These are phyloP conservation scores for Ballota nigra DNA, from an alignment of 257 asterid species.

Conservation along the genomic window DNA sequence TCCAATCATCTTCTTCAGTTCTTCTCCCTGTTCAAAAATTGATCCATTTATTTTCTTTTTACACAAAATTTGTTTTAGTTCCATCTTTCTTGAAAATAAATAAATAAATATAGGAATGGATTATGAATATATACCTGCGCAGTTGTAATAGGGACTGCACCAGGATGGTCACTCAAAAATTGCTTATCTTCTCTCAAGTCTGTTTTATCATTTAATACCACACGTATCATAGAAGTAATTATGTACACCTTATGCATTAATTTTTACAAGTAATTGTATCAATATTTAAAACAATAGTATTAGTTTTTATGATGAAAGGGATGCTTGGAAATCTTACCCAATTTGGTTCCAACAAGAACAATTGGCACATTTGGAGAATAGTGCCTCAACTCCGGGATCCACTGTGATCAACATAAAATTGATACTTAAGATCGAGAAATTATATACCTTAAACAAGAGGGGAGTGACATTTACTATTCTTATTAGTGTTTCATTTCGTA, in stretches of 20 bases:
- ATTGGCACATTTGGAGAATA: constrained; percentile 78
- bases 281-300: too few relatives aligned
- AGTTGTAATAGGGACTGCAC: constrained; percentile 58
- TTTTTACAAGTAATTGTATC: too few relatives aligned
- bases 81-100: background rate
- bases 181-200: constrained; percentile 85
- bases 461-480: too few relatives aligned
- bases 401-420: constrained; percentile 38
- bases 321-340: constrained; percentile 41
- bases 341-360: constrained; percentile 82
- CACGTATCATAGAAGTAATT: too few relatives aligned
- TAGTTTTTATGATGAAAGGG: background rate
- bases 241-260: too few relatives aligned
- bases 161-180: constrained; percentile 69
- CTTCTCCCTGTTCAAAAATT: constrained; percentile 61
- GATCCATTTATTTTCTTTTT: background rate
- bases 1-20: constrained; percentile 69
- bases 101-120: background rate
- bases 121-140: constrained; percentile 52
- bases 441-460: too few relatives aligned
- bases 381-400: constrained; percentile 75
- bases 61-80: too few relatives aligned
- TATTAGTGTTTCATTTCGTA: too few relatives aligned
- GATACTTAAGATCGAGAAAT: background rate
- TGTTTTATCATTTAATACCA: background rate